Evolutionary conservation across 768 basidiomycete genomes (phyloP).

Genomic region (Russula brevipes): DNA sequence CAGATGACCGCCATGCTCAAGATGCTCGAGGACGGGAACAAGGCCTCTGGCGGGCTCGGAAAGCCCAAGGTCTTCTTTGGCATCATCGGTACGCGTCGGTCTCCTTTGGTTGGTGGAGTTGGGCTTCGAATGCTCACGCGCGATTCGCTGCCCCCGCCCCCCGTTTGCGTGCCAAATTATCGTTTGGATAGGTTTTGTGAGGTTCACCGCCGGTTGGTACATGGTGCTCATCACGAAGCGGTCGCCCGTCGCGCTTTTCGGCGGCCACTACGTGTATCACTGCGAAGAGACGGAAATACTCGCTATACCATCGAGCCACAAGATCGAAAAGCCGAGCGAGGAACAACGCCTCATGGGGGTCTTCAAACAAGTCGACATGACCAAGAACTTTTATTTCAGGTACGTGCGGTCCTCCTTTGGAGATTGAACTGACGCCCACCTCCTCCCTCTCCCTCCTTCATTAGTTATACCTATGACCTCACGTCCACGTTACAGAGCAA

Average conservation of each 20-base stretch:
- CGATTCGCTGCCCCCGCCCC: not conserved
- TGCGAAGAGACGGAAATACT: slow-evolving; percentile 88
- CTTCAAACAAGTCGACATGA: slow-evolving; percentile 96
- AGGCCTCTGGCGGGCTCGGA: slow-evolving; percentile 78
- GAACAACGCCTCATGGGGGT: slow-evolving; percentile 84
- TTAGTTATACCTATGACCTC: slow-evolving; percentile 91
- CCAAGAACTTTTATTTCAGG: slow-evolving; percentile 99
- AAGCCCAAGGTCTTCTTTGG: slow-evolving; percentile 77
- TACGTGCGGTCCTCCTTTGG: slow-evolving; percentile 28
- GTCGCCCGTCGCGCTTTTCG: slow-evolving; percentile 87
- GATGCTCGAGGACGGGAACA: slow-evolving; percentile 96
- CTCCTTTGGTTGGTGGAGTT: not conserved
- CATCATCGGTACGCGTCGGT: slow-evolving; percentile 56
- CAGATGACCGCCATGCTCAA: slow-evolving; percentile 89
- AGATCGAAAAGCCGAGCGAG: slow-evolving; percentile 80
- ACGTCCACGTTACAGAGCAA: slow-evolving; percentile 96
- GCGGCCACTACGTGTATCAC: slow-evolving; percentile 95
- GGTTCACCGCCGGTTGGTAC: slow-evolving; percentile 95
- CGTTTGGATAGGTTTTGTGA: slow-evolving; percentile 66
- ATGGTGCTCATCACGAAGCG: slow-evolving; percentile 87
- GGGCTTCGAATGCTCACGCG: not conserved
- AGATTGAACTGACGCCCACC: not conserved
- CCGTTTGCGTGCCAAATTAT: too few relatives aligned
- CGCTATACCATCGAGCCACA: slow-evolving; percentile 71
- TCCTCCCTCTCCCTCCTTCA: not conserved